Evolutionary conservation across 805 yeast genomes (phyloP), one percentile per base, ranked within the genome.

Genomic region (Yarrowia hollandica): DNA sequence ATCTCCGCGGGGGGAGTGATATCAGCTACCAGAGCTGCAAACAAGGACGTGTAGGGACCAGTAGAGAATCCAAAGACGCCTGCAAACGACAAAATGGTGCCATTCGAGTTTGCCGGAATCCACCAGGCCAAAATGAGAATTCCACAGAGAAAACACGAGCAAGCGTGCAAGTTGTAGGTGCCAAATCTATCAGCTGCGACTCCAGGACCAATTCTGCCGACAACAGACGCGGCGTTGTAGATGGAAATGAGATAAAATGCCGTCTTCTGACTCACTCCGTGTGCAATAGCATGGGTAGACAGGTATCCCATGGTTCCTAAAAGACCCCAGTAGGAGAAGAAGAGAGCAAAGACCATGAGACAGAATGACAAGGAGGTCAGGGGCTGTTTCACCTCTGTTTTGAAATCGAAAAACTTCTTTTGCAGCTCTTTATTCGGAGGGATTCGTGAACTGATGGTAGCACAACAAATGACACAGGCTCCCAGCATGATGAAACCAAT

Each of bases 161-260:
- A 16, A 3, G 44, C 44, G 18, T 35, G 44, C 8, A 68, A 63
- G 39, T 80, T 81, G 60, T 72, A 65, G 23, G 82, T 70, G 2
- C 86, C 86, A 31, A 72, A 56, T 16, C 61, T 67, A 64, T 82
- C 84, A 16, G 80, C 83, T 14, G 74, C 12, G 34, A 72, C 63
- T 2, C 84, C 84, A 46, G 82, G 74, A 9, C 70, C 58, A 2
- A 82, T 74, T 50, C 86, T 69, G 5, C 85, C 85, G 34, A 80
- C 65, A 1, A 76, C 66, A 60, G 82, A 69, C 15, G 71, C 74
- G 3, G 72, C 71, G 35, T 67, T 70, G 28, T 68, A 55, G 37
- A 70, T 66, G 6, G 75, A 65, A 9, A 69, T 64, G 50, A 72
- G 60, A 59, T 69, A 69, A 30, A 66, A 62, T 0, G 71, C 64